phyloP scores from a whole-genome alignment of 2,329 filamentous ascomycete genomes.

The Monilinia fructicola region DNA sequence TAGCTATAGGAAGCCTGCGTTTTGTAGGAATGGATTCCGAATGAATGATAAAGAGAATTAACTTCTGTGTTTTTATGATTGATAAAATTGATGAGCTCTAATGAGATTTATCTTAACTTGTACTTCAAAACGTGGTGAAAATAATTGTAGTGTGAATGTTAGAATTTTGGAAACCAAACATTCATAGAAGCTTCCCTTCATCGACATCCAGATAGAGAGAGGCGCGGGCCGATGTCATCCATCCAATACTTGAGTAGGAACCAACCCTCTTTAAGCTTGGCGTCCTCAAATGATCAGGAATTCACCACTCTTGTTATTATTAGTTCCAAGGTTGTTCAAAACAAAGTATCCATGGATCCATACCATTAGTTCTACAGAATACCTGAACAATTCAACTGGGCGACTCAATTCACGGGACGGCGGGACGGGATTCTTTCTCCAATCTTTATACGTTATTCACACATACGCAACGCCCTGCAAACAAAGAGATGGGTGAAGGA shows the following conservation, averaged over 20 bases:
- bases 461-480: too few species aligned
- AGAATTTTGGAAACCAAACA: not conserved
- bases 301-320: not conserved
- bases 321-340: not conserved
- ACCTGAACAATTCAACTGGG: not conserved
- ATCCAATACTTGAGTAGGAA: constrained; percentile 10
- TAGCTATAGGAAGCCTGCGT: not conserved
- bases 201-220: constrained; percentile 6
- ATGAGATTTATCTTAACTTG: constrained; percentile 18
- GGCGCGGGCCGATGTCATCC: constrained; percentile 21
- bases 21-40: not conserved
- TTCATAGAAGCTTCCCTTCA: constrained; percentile 13
- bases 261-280: constrained; percentile 21
- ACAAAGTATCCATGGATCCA: not conserved
- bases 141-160: constrained; percentile 20
- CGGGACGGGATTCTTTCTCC: not conserved
- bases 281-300: constrained; percentile 1
- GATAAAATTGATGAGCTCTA: constrained; percentile 4
- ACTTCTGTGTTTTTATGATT: not conserved
- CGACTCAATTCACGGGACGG: not conserved
- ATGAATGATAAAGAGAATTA: not conserved
- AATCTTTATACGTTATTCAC: not conserved
- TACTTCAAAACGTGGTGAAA: constrained; percentile 16
- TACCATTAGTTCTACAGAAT: not conserved
- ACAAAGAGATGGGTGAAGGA: constrained; percentile 5